phyloP scores from a whole-genome alignment of 768 basidiomycete species.

The Russula foetens region DNA sequence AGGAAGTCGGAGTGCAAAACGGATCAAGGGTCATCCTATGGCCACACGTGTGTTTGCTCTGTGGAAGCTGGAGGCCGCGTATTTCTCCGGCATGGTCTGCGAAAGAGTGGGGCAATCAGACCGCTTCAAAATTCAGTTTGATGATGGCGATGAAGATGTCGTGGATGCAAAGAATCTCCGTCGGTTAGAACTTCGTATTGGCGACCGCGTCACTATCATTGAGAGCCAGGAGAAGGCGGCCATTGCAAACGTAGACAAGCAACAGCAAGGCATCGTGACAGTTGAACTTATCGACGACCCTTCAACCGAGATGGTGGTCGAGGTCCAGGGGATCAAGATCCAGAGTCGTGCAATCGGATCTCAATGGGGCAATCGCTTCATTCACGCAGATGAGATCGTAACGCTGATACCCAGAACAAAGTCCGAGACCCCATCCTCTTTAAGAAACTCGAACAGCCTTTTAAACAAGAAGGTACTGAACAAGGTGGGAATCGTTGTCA shows the following conservation, averaged over 20 bases:
- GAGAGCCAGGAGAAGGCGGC: slow-evolving; percentile 25
- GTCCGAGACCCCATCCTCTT: slow-evolving; percentile 40
- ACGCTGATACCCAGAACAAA: slow-evolving; percentile 33
- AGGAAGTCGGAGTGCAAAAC: slow-evolving; percentile 17
- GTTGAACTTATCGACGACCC: slow-evolving; percentile 24
- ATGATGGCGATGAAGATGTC: slow-evolving; percentile 45
- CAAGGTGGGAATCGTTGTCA: slow-evolving; percentile 52
- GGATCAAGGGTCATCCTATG: slow-evolving; percentile 15
- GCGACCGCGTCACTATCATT: slow-evolving; percentile 47
- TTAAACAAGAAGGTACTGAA: slow-evolving; percentile 27
- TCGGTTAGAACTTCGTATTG: slow-evolving; percentile 37
- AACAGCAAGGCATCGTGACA: slow-evolving; percentile 20
- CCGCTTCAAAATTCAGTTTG: slow-evolving; percentile 52
- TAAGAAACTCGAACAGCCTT: slow-evolving; percentile 36
- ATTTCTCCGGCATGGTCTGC: slow-evolving; percentile 53
- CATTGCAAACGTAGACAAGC: slow-evolving; percentile 28
- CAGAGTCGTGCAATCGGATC: slow-evolving; percentile 40
- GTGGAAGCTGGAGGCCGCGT: slow-evolving; percentile 54
- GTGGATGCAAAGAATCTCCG: slow-evolving; percentile 50
- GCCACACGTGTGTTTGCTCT: slow-evolving; percentile 62
- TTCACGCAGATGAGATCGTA: slow-evolving; percentile 37
- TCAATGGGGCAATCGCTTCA: slow-evolving; percentile 46
- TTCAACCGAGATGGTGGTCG: slow-evolving; percentile 32
- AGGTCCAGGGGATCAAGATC: slow-evolving; percentile 38
- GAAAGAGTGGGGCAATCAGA: slow-evolving; percentile 22